Percentiles rank a stretch among this genome's conserved stretches.
Conservation (phyloP, 352 stramenopile species). For the Phytophthora citrophthora region DNA sequence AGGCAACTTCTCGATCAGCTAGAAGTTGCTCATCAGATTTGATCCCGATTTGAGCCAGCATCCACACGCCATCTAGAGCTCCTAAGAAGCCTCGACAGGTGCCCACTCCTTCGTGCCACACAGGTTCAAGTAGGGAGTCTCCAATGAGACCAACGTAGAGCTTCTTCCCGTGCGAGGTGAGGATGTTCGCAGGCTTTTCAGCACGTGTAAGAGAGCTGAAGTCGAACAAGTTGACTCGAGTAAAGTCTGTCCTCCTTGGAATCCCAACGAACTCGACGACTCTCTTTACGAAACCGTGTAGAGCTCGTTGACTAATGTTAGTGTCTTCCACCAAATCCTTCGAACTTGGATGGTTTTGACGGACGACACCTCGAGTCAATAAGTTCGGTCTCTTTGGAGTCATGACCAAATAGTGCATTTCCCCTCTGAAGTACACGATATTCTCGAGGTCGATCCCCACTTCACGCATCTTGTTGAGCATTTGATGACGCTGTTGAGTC, state of each 20-base stretch:
- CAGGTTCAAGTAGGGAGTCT: conserved; percentile 76
- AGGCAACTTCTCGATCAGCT: conserved; percentile 62
- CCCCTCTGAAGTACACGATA: conserved; percentile 83
- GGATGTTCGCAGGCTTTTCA: conserved; percentile 62
- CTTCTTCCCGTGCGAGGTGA: conserved; percentile 63
- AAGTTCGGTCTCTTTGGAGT: conserved; percentile 73
- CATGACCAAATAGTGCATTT: conserved; percentile 88
- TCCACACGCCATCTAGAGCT: conserved; percentile 73
- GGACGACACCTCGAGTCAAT: conserved; percentile 58
- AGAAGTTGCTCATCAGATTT: conserved; percentile 67
- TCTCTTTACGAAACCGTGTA: conserved; percentile 57
- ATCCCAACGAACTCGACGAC: conserved; percentile 74
- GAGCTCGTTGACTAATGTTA: conserved; percentile 53
- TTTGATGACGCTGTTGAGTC: conserved; percentile 72
- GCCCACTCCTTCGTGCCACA: conserved; percentile 81
- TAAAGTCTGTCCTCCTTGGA: conserved; percentile 54
- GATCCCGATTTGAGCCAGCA: conserved; percentile 66
- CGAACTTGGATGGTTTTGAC: conserved; percentile 58
- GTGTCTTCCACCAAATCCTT: conserved; percentile 57
- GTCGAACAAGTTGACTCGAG: conserved; percentile 73
- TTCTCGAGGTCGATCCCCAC: conserved; percentile 75
- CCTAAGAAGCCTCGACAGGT: conserved; percentile 79
- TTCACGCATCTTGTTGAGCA: conserved; percentile 68
- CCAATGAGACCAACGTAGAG: conserved; percentile 76
- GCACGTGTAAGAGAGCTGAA: conserved; percentile 75